Conservation (phyloP, 306 rosid genomes). For the Ormosia semicastrata region DNA sequence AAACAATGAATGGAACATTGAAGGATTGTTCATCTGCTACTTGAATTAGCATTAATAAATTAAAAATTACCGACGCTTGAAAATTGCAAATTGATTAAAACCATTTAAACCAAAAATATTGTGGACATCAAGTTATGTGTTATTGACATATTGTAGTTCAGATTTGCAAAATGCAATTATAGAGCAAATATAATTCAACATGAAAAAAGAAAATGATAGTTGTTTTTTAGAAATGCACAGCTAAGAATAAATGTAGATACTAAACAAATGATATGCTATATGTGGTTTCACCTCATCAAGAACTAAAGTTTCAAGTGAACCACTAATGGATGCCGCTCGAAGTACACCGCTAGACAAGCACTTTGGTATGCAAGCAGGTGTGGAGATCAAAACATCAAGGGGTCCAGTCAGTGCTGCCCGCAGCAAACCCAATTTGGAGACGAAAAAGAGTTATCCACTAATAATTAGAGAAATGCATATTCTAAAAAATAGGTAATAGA, state of each 20-base stretch:
- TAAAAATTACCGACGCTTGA: not conserved
- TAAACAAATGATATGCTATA: not conserved
- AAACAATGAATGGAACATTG: too few species aligned
- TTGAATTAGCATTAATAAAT: not conserved
- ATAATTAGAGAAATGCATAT: not conserved
- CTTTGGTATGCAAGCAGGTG: conserved; percentile 84
- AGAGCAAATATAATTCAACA: not conserved
- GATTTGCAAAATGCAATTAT: not conserved
- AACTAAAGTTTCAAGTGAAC: conserved; percentile 84
- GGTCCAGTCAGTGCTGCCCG: conserved; percentile 68
- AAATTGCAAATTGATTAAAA: not conserved
- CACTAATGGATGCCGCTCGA: conserved; percentile 47
- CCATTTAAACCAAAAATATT: not conserved
- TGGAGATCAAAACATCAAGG: conserved; percentile 83
- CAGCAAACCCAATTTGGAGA: conserved; percentile 47
- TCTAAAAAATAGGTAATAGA: not conserved
- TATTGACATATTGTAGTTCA: not conserved
- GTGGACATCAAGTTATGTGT: not conserved
- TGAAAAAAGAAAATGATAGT: not conserved
- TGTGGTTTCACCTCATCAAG: conserved; percentile 80
- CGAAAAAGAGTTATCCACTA: not conserved
- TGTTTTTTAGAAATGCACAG: not conserved
- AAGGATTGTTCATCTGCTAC: not conserved
- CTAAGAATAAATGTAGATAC: not conserved
- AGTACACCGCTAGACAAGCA: conserved; percentile 73